These are phyloP conservation scores for Ploettnerulaceae sp. DNA, from an alignment of 2,329 filamentous ascomycete species.

Conservation along the genomic window DNA sequence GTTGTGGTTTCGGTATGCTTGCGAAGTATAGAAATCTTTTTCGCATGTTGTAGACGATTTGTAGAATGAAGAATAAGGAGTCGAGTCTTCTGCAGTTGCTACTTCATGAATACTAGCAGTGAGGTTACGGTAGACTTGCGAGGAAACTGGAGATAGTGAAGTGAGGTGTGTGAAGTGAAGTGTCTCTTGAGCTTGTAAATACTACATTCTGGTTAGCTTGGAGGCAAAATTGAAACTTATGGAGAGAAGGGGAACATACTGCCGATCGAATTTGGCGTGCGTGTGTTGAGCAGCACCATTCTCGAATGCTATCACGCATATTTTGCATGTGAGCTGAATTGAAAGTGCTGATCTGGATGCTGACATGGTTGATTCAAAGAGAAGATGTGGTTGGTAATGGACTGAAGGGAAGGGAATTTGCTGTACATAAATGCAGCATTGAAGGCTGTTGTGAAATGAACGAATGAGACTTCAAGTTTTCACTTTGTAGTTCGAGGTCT, in stretches of 20 bases:
- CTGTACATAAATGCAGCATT: too few relatives aligned
- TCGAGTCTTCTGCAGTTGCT: background rate
- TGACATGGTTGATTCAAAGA: background rate
- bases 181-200: constrained; percentile 5
- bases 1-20: background rate
- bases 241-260: background rate
- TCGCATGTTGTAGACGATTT: background rate
- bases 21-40: background rate
- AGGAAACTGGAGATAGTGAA: background rate
- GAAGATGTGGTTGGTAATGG: background rate
- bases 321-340: background rate
- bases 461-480: too few relatives aligned
- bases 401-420: too few relatives aligned
- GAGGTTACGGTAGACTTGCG: background rate
- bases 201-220: background rate
- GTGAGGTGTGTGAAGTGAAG: constrained; percentile 1
- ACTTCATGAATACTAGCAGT: background rate
- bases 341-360: background rate
- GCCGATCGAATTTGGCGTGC: constrained; percentile 3
- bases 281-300: background rate
- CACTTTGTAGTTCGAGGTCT: background rate
- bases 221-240: background rate
- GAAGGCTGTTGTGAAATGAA: too few relatives aligned
- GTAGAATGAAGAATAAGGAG: background rate
- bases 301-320: background rate